These are phyloP conservation scores for Lineolata rhizophorae DNA, from an alignment of 495 filamentous ascomycete genomes.

Conservation along the genomic window DNA sequence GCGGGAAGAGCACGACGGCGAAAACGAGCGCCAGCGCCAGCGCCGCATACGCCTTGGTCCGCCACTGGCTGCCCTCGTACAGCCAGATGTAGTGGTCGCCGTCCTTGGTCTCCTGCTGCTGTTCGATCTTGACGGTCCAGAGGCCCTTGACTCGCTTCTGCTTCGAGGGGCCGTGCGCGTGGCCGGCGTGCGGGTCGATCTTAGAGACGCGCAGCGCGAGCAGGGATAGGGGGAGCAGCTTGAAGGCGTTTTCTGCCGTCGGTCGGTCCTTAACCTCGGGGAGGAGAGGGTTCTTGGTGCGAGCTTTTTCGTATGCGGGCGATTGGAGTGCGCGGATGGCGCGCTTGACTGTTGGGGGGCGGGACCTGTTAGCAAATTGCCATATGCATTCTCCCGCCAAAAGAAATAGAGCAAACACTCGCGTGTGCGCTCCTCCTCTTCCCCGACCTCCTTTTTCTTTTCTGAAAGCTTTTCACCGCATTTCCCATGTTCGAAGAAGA, in stretches of 20 bases:
- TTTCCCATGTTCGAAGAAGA: no score
- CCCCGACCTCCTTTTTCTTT: no score
- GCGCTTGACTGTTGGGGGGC: constrained; percentile 57
- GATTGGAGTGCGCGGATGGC: constrained; percentile 85
- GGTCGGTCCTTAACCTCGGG: constrained; percentile 72
- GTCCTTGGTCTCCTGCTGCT: constrained; percentile 78
- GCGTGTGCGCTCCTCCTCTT: no score
- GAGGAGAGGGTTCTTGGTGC: constrained; percentile 70
- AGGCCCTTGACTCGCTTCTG: constrained; percentile 83
- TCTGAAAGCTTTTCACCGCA: no score
- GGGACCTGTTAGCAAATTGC: not conserved
- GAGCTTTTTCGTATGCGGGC: constrained; percentile 66
- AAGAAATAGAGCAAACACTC: no score
- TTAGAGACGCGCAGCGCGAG: constrained; percentile 81
- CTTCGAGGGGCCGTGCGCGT: constrained; percentile 48
- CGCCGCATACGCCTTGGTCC: constrained; percentile 72
- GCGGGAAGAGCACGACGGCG: constrained; percentile 76
- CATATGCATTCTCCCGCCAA: no score
- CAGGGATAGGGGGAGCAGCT: constrained; percentile 86
- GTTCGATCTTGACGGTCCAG: constrained; percentile 93
- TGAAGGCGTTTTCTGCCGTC: constrained; percentile 78
- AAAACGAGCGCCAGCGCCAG: constrained; percentile 67
- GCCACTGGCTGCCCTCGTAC: constrained; percentile 85
- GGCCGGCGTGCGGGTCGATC: constrained; percentile 54
- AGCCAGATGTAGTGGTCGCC: constrained; percentile 94